Percentiles rank a stretch among this genome's conserved stretches.
These are phyloP conservation scores for Puccinia horiana DNA, from an alignment of 1,284 basidiomycete species.

Conservation along the genomic window DNA sequence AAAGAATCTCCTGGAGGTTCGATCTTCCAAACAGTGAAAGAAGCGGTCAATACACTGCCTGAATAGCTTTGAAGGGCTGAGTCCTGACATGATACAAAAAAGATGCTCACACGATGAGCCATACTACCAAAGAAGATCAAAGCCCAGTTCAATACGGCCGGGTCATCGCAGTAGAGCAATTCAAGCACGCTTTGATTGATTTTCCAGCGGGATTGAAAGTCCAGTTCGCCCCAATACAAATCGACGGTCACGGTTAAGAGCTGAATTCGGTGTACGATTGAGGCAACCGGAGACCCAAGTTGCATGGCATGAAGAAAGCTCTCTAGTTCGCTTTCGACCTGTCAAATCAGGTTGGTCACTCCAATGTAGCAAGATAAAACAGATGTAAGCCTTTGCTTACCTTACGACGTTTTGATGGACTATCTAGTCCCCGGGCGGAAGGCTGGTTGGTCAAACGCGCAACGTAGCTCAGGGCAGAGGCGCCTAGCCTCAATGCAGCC, in stretches of 20 bases:
- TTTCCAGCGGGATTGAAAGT: slow-evolving; percentile 65
- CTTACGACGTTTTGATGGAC: slow-evolving; percentile 45
- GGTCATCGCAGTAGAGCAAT: slow-evolving; percentile 69
- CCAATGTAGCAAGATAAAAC: not conserved
- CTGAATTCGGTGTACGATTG: slow-evolving; percentile 68
- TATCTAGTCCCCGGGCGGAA: not conserved
- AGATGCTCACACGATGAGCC: slow-evolving; percentile 62
- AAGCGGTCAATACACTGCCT: slow-evolving; percentile 19
- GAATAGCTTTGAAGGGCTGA: not conserved
- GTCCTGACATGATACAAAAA: not conserved
- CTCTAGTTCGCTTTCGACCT: slow-evolving; percentile 43
- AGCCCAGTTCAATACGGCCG: slow-evolving; percentile 73
- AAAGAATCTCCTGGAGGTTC: slow-evolving; percentile 5
- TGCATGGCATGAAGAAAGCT: slow-evolving; percentile 34
- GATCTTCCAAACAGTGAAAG: not conserved
- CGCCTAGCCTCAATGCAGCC: slow-evolving; percentile 36
- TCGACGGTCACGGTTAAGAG: slow-evolving; percentile 79
- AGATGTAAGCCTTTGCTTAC: not conserved
- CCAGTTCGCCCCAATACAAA: slow-evolving; percentile 69
- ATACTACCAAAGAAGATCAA: slow-evolving; percentile 75
- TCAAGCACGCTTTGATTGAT: slow-evolving; percentile 66
- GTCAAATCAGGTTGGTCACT: not conserved
- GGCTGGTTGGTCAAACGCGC: not conserved
- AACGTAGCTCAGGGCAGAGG: slow-evolving; percentile 24
- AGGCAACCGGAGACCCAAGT: slow-evolving; percentile 53